Percentiles rank a stretch among this genome's conserved stretches.
phyloP scores from a whole-genome alignment of 306 rosid genomes.

The Sphenostylis stenocarpa region DNA sequence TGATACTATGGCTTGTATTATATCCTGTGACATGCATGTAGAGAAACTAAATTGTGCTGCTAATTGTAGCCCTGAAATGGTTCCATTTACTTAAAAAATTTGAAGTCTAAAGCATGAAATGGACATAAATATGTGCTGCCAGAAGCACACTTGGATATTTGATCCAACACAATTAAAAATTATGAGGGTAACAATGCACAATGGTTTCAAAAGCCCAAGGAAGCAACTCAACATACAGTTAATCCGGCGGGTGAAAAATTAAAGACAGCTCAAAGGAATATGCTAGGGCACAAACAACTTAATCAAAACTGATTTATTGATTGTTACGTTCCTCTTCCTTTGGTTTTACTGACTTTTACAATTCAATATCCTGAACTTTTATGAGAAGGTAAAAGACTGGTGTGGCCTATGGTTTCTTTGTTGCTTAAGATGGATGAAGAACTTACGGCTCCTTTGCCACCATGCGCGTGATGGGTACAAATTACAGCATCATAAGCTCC shows the following conservation, averaged over 20 bases:
- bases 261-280: constrained; percentile 4
- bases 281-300: background rate
- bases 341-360: background rate
- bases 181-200: background rate
- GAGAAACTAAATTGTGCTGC: background rate
- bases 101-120: constrained; percentile 5
- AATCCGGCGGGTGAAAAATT: background rate
- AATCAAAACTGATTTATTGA: constrained; percentile 6
- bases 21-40: background rate
- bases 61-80: background rate
- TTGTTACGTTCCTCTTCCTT: background rate
- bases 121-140: background rate
- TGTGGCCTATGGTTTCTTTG: constrained; percentile 7
- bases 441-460: constrained; percentile 98
- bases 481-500: constrained; percentile 93
- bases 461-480: constrained; percentile 94
- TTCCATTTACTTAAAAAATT: constrained; percentile 3
- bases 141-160: constrained; percentile 5
- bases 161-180: constrained; percentile 9
- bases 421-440: constrained; percentile 1
- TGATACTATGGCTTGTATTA: background rate
- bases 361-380: constrained; percentile 16
- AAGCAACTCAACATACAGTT: constrained; percentile 4
- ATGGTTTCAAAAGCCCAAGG: background rate
- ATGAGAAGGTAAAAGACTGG: constrained; percentile 1